Base-by-base conservation (phyloP, 257 asterid species). In the Anisodus acutangulus region DNA sequence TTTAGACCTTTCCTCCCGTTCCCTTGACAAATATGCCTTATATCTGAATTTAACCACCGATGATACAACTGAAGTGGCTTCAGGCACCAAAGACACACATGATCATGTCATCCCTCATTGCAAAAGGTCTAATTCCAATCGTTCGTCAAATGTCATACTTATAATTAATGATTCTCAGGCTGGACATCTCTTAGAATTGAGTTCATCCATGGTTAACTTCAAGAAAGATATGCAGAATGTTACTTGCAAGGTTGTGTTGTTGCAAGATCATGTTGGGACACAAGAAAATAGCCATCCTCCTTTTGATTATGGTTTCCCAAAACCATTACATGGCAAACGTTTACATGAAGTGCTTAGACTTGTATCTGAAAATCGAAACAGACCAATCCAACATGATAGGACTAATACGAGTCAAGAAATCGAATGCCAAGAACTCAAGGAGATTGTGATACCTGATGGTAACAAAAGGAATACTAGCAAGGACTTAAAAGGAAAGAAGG, bases 251-350 rank as follows among this genome's bases (percentile, higher is more conserved):
- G 92, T 94, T 43, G 92, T 93, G 64, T 92, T 97, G 97, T 84
- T 91, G 47, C 91, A 90, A 69, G 84, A 57, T 85, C 90, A 74
- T 74, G 43, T 11, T 19, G 22, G 43, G 1, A 41, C 41, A 43
- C 63, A n/a, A 63, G 70, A 15, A 9, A 54, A 89, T 85, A 49
- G 89, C 69, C 82, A 26, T 26, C 31, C 95, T 63, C 62, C 89
- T 3, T 88, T 86, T 0, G 98, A 96, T 88, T 17, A 91, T 49
- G 68, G 91, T 63, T 76, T 94, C 31, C 84, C 90, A 2, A 92
- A 91, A 84, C 97, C 99, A 4, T 85, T 96, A 4, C 98, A 96
- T 54, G 95, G 97, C 9, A 92, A 95, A 0, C 91, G 97, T 19
- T 80, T 93, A 83, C 59, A 87, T 79, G 89, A 87, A 60, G 78